Base-by-base conservation (phyloP, 441 rosid species). In the Corymbia citriodora region DNA sequence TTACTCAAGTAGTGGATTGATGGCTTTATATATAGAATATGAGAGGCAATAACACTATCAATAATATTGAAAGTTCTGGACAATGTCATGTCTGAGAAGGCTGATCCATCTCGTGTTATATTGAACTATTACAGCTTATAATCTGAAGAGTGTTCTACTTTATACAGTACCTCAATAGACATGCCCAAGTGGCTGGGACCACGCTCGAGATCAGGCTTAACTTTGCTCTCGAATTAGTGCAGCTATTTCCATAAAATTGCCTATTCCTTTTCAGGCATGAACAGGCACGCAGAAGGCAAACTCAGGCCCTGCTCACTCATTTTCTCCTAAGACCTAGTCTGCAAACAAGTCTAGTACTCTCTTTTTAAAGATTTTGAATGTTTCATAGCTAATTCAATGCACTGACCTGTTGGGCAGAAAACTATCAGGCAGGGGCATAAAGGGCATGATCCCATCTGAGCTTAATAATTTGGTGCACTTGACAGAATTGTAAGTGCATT, bases 401-500 rank as follows among this genome's bases (percentile, higher is more conserved):
- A 27, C 92, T 92, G 85, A 93, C 90, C 89, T 91, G 81, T 90
- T 92, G 65, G 91, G 91, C 96, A 97, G 99, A 94, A 90, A 79
- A 89, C 89, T 97, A 90, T 95, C 99, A 89, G 95, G 97, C 86
- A 95, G 93, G 95, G 92, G 94, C 63, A 65, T 98, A 90, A 92
- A 90, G 88, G 99, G 98, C 79, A 94, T 91, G 92, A 93, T 98
- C 91, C 97, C 96, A 55, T 89, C 96, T 17, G 96, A 90, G 92
- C 93, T 97, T 85, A 95, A 95, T 88, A 70, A 92, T 91, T 92
- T 98, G 98, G 97, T 95, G 72, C 94, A 91, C 90, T 90, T 98
- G 92, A 92, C 92, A 54, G 99, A 98, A 92, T 85, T 98, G 99
- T 98, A 91, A 97, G 99, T 92, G 49, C 87, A 89, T 55, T 17